Evolutionary conservation across 805 yeast species (phyloP), one percentile per base, ranked within the genome.

Genomic region (Wickerhamomyces bovis): DNA sequence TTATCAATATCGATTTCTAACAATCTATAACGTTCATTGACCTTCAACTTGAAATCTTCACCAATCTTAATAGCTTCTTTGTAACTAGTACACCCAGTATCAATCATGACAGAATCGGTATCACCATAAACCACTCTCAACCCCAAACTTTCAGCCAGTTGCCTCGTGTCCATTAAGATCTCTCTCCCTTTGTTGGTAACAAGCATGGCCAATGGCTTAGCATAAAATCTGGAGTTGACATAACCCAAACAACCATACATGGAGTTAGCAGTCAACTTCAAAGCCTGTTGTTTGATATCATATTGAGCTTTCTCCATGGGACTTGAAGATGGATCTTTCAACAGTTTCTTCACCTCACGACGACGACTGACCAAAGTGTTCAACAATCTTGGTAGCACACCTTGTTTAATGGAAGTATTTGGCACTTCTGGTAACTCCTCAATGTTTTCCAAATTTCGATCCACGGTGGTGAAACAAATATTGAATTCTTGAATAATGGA

Each of bases 221-320:
- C 99, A 61, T 90, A 92, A 65, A 94, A 94, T 59, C 99, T 77
- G 20, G 97, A 89, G 57, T 85, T 78, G 7, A 85, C 85, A 64
- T 83, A 90, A 55, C 99, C 99, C 57, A 94, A 76, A 77, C 98
- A 94, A 62, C 99, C 99, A 69, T 94, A 94, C 97, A 94, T 92
- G n/a, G 99, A 94, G 67, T 94, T 94, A 25, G 99, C 99, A 2
- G 99, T 95, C 62, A 94, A 74, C 64, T 94, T 94, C 63, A 94
- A 77, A 0, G 99, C 98, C 64, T 85, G 95, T 66, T 94, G 99
- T 61, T 90, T 88, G 61, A 90, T 89, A 64, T 94, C 98, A 72
- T 85, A 89, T 61, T 92, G 97, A 0, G 87, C 84, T 47, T 68
- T 78, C 61, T 87, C 89, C 45, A 72, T 67, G 0, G 80, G 71